Base-by-base conservation (phyloP, 169 alveolate species). In the Cardiosporidium cionae region DNA sequence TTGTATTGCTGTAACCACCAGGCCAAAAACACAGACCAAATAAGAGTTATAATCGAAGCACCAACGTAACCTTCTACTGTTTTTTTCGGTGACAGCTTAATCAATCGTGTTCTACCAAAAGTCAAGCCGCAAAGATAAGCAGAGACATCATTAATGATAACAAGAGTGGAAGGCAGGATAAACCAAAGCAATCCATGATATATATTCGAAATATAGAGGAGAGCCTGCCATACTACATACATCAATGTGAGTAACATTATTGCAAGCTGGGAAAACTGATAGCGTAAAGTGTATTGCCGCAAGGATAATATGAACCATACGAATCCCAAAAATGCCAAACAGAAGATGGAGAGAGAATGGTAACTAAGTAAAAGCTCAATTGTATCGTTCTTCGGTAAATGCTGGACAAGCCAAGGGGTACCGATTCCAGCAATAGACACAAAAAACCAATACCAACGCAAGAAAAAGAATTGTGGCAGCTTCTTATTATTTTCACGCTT, bases 11-110 rank as follows among this genome's bases (percentile, higher is more conserved):
- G 80, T 62, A 95, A 79, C 29, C 89, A 58, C 32, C 82, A 73
- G 7, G 87, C 72, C 16, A 62, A 68, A n/a, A 78, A 22, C 37
- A 83, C 84, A 1, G 89, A 80, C 76, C 86, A 74, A 9, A 79
- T 35, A 22, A 72, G 37, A 31, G 85, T 79, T n/a, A 72, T 27
- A 16, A 65, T 2, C 7, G 84, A 74, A 27, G 84, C 84, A 3
- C 80, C 98, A 31, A 94, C 83, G 81, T 90, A 95, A 0, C 99
- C 99, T 86, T 97, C 99, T 83, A 96, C 95, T 16, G 99, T 97
- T 90, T 97, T 97, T 72, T 95, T 96, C 4, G 99, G 99, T 23
- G 99, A 94, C 37, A 97, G 87, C 31, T 90, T 85, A 44, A 95
- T 95, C 36, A 97, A 88, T 22, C 84, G 91, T 2, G 97, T 92